Evolutionary conservation across 148 eudicot species (phyloP).

Genomic region (Rhododendron molle): DNA sequence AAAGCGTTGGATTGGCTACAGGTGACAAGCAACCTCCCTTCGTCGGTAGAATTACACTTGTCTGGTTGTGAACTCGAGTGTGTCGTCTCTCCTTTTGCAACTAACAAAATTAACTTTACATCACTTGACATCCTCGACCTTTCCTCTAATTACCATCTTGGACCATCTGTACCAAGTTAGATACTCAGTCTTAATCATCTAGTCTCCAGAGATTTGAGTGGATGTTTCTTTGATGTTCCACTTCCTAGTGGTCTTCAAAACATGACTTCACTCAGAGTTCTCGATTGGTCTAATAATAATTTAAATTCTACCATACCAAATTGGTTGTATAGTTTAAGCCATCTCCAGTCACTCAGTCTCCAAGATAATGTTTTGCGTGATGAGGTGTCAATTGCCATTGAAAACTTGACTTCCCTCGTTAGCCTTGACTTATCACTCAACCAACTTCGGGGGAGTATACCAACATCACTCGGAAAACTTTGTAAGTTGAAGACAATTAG

Average conservation of each 20-base stretch:
- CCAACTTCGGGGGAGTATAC: too few relatives aligned
- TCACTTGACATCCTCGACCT: neutral
- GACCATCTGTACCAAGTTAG: neutral
- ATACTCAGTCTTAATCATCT: neutral
- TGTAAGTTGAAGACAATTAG: too few relatives aligned
- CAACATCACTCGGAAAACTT: too few relatives aligned
- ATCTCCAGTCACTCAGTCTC: neutral
- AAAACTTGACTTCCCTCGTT: slow-evolving; percentile 13
- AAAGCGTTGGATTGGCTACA: neutral
- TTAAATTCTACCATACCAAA: neutral
- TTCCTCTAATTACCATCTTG: accelerated
- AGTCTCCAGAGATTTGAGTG: neutral
- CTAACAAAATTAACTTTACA: neutral
- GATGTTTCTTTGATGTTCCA: neutral
- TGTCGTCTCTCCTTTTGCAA: too few relatives aligned
- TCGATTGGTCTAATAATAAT: accelerated
- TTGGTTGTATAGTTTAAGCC: neutral
- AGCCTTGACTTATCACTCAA: neutral
- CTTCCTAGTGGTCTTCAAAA: neutral
- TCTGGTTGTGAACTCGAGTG: neutral
- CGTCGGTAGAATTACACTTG: too few relatives aligned
- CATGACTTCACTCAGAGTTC: neutral
- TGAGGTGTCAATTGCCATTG: slow-evolving; percentile 2
- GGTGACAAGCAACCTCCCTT: neutral
- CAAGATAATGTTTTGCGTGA: neutral